These are phyloP conservation scores for Mycena olivaceomarginata DNA, from an alignment of 768 basidiomycete species.

Conservation along the genomic window DNA sequence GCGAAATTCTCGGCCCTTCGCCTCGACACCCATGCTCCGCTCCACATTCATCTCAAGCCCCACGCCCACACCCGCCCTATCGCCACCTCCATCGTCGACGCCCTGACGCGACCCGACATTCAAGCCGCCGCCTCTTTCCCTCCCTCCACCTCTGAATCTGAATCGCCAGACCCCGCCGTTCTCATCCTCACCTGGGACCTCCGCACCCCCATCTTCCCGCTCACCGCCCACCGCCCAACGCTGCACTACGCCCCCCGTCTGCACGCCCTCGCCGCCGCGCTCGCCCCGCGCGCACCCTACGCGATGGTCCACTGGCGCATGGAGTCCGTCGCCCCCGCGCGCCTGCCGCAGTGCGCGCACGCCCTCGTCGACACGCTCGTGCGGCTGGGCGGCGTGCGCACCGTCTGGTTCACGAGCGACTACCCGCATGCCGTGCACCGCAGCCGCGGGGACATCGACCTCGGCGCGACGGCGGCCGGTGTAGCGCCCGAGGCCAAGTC, in stretches of 20 bases:
- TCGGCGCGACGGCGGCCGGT: not conserved
- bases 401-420: constrained; percentile 77
- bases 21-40: constrained; percentile 29
- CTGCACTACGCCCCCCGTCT: constrained; percentile 68
- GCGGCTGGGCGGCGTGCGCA: constrained; percentile 57
- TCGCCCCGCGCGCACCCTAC: constrained; percentile 63
- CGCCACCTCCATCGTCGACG: constrained; percentile 45
- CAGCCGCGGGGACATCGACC: constrained; percentile 25
- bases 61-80: constrained; percentile 16
- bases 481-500: constrained; percentile 50
- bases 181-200: constrained; percentile 74
- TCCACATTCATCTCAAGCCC: constrained; percentile 34
- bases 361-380: constrained; percentile 67
- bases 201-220: constrained; percentile 65
- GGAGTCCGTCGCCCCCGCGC: constrained; percentile 66
- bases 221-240: constrained; percentile 41
- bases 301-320: constrained; percentile 76
- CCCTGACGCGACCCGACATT: constrained; percentile 37
- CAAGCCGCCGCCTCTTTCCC: constrained; percentile 17
- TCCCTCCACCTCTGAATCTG: not conserved
- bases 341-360: constrained; percentile 68
- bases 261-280: constrained; percentile 59
- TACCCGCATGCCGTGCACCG: constrained; percentile 59
- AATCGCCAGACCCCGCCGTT: constrained; percentile 57
- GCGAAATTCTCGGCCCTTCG: constrained; percentile 29